Evolutionary conservation across 163 green algal genomes (phyloP), one percentile per base, ranked within the genome.

Genomic region (Botryococcus braunii): DNA sequence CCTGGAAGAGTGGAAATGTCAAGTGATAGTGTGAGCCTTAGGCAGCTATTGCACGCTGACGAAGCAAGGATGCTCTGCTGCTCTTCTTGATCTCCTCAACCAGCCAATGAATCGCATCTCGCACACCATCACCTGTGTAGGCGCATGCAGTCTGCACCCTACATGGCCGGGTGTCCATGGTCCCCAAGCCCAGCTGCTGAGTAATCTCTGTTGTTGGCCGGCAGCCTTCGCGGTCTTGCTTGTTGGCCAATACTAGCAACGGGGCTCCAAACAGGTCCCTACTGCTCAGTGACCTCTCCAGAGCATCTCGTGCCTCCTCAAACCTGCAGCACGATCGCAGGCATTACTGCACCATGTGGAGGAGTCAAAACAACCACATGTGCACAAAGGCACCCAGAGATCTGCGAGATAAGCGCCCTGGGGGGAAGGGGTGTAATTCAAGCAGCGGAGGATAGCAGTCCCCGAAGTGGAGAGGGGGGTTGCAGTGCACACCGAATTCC

Each of bases 171-270:
- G 27, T 55, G 7, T 79, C 71, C 0, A 67, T 23, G 41, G 58
- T 72, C 32, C 67, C 73, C n/a, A 93, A 43, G 1, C 80, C 86
- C 47, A 88, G 69, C 25, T 55, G 55, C 36, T 82, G 73, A 41
- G 72, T 68, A 17, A 93, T 57, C 13, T 86, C 82, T 6, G 61
- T 59, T 4, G 76, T 68, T 4, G 34, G 65, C 17, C 64, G 61
- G 13, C 77, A 83, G 4, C 73, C 82, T 4, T 71, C 66, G 21
- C 62, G 39, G 69, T 92, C 72, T 74, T 92, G 82, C 74, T 95
- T 95, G 79, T 96, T 93, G 41, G 86, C 89, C 69, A 93, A 70
- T 74, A 66, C 49, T 57, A 95, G 77, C 47, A 96, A 43, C 23
- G 89, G 92, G 6, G 89, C 92, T 0, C 87, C 86, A 5, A 71